phyloP scores from a whole-genome alignment of 2,329 filamentous ascomycete species.

The Cadophora luteo-olivacea region DNA sequence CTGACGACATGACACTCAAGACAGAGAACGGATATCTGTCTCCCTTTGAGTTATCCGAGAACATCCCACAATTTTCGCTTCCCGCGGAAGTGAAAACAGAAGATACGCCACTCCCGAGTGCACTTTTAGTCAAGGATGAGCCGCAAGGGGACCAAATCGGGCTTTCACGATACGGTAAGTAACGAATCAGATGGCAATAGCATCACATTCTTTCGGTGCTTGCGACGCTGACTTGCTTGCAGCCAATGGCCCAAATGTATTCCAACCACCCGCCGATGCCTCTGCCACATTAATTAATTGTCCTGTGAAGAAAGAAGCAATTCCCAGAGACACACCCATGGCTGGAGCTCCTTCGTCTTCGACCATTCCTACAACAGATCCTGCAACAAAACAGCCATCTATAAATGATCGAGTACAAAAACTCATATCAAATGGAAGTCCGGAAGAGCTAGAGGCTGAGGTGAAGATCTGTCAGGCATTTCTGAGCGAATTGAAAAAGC shows the following conservation, averaged over 20 bases:
- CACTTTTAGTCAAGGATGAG: constrained; percentile 16
- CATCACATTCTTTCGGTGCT: not conserved
- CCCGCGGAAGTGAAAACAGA: not conserved
- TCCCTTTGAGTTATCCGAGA: constrained; percentile 1
- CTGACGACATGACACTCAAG: not conserved
- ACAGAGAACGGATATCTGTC: not conserved
- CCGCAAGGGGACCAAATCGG: not conserved
- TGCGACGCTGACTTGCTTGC: not conserved
- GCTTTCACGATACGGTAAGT: not conserved
- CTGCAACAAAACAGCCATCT: constrained; percentile 14
- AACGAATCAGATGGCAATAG: not conserved
- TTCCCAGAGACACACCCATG: not conserved
- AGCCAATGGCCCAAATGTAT: not conserved
- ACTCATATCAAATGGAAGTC: constrained; percentile 32
- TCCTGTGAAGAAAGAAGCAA: constrained; percentile 7
- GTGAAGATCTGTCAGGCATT: constrained; percentile 34
- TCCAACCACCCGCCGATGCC: not conserved
- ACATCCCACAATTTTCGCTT: not conserved
- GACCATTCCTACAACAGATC: not conserved
- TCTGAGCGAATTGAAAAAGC: constrained; percentile 35
- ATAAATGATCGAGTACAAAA: constrained; percentile 37
- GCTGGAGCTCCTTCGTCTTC: not conserved
- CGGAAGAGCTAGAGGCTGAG: constrained; percentile 38
- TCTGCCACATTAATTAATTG: not conserved
- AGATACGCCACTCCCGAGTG: not conserved